Evolutionary conservation across 441 rosid genomes (phyloP), one percentile per base, ranked within the genome.

Genomic region (Pelargonium myrrhifolium): DNA sequence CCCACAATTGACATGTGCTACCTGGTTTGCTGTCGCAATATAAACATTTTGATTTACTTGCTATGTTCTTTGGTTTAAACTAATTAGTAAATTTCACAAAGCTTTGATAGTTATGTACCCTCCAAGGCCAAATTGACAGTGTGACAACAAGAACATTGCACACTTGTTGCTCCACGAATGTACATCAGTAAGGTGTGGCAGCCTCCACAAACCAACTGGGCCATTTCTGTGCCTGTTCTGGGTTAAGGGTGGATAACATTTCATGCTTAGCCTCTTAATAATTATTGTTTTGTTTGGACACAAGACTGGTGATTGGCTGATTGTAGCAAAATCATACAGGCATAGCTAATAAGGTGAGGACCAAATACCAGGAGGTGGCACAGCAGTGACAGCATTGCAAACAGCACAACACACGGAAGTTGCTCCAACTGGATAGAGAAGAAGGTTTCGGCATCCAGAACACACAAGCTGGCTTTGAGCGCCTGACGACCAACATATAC

Each of bases 151-250:
- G 99, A 87, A 79, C 99, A 94, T 59, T 89, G 99, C 63, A 94
- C 99, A 62, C 98, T 94, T 37, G 98, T 89, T 63, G 99, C 99
- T 71, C 98, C 99, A 1, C 99, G 91, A 69, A 94, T 87, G 84
- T 92, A 92, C 98, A 94, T 92, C 21, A 94, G 81, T 68, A 92
- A 80, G 67, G 99, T 92, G 79, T 94, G 97, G 76, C 99, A 94
- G 53, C 97, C 99, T 82, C 94, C 98, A 60, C 99, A 94, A 24
- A 92, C 94, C 86, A 94, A 70, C 80, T 94, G 98, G 6, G 98
- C 98, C 96, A 88, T 94, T 80, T 92, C 98, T 3, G 98, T 94
- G 67, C 99, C 99, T 94, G 83, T 76, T 67, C 31, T 60, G 15
- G 64, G 10, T 61, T 28, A 47, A 61, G 64, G 4, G 61, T 55